Conservation (phyloP, 768 basidiomycete species). For the Boletus rufocinnamomeus region DNA sequence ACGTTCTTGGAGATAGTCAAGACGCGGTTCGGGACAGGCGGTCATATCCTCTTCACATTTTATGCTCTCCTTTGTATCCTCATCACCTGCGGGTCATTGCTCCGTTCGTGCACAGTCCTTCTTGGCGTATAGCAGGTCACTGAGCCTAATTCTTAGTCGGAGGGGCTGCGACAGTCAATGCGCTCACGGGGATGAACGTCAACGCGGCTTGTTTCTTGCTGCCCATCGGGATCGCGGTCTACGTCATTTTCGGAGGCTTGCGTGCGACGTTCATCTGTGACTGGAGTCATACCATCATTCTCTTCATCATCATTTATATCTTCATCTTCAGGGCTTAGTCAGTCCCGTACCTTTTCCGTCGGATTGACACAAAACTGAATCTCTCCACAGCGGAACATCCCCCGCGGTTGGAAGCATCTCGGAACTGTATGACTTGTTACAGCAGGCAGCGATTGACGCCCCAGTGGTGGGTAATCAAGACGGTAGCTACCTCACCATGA, state of each 20-base stretch:
- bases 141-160: constrained; percentile 34
- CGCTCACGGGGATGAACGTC: constrained; percentile 48
- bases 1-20: constrained; percentile 61
- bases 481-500: constrained; percentile 60
- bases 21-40: constrained; percentile 46
- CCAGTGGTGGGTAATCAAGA: constrained; percentile 52
- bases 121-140: background rate
- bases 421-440: constrained; percentile 48
- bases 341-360: constrained; percentile 7
- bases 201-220: constrained; percentile 48
- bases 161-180: constrained; percentile 47
- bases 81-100: constrained; percentile 51
- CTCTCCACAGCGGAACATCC: constrained; percentile 36
- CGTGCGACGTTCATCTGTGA: constrained; percentile 48
- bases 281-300: constrained; percentile 47
- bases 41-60: no score
- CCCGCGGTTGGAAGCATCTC: constrained; percentile 42
- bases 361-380: background rate
- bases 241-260: constrained; percentile 44
- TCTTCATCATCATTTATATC: constrained; percentile 43
- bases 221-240: constrained; percentile 47
- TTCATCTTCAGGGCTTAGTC: constrained; percentile 38
- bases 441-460: constrained; percentile 43
- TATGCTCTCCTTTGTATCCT: constrained; percentile 54
- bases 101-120: constrained; percentile 37